These are phyloP conservation scores for Dictyophora rubrovolvata DNA, from an alignment of 768 basidiomycete genomes.

Conservation along the genomic window DNA sequence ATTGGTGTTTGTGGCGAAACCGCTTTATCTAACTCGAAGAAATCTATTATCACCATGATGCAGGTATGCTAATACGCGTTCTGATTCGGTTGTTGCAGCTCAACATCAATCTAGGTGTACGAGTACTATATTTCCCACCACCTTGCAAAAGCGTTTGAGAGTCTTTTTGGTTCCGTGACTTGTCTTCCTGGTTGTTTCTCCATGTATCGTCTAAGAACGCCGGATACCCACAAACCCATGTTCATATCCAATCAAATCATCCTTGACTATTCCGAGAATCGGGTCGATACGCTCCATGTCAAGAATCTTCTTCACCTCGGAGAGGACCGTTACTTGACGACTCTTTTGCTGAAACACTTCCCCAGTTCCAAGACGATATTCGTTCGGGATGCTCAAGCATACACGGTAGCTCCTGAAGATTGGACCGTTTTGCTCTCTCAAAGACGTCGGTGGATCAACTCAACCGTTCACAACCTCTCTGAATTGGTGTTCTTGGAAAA, in stretches of 20 bases:
- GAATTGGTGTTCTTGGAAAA: constrained; percentile 88
- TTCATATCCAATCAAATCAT: constrained; percentile 87
- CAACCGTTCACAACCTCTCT: constrained; percentile 92
- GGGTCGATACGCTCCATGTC: constrained; percentile 96
- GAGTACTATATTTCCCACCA: constrained; percentile 99
- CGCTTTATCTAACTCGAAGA: constrained; percentile 82
- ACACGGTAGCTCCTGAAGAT: constrained; percentile 90
- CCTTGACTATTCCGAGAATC: constrained; percentile 89
- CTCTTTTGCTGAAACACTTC: constrained; percentile 92
- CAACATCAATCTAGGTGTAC: constrained; percentile 53
- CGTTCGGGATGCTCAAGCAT: constrained; percentile 86
- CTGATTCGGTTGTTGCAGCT: background rate
- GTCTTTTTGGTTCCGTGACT: constrained; percentile 92
- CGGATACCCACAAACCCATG: constrained; percentile 92
- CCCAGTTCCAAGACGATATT: constrained; percentile 91
- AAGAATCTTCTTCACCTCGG: constrained; percentile 97
- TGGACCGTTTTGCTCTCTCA: constrained; percentile 93
- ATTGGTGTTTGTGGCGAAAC: constrained; percentile 97
- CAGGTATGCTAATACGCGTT: constrained; percentile 40
- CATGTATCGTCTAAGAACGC: constrained; percentile 86
- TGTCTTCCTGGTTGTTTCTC: constrained; percentile 99
- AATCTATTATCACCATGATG: constrained; percentile 96
- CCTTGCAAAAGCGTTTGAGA: constrained; percentile 97
- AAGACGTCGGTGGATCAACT: constrained; percentile 99
- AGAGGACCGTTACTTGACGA: constrained; percentile 98